Conservation (phyloP, 495 filamentous ascomycete species). For the Neurospora tetrasperma region DNA sequence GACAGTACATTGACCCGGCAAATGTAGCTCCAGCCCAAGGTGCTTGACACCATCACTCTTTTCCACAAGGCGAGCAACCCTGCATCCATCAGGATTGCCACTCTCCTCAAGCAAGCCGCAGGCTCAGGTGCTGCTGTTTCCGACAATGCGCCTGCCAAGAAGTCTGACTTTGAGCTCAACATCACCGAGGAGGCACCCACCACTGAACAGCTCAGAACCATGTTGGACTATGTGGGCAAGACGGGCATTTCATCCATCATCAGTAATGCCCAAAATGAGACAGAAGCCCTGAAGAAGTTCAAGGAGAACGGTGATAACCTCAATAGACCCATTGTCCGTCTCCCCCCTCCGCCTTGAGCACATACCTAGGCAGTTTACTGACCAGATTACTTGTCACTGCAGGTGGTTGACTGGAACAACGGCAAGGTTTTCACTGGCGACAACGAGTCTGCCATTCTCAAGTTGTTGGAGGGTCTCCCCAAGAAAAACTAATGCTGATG, state of each 20-base stretch:
- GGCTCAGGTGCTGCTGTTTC: constrained; percentile 38
- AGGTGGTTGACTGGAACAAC: constrained; percentile 91
- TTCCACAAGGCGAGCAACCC: constrained; percentile 71
- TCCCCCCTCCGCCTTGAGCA: not conserved
- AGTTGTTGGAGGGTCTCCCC: constrained; percentile 52
- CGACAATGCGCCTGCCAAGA: constrained; percentile 50
- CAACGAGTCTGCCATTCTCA: constrained; percentile 74
- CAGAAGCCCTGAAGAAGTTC: constrained; percentile 70
- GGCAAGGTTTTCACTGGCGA: constrained; percentile 69
- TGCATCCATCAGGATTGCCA: constrained; percentile 55
- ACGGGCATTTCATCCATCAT: constrained; percentile 50
- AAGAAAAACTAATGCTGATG: constrained; percentile 33
- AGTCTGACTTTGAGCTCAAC: constrained; percentile 74
- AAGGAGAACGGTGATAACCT: constrained; percentile 50
- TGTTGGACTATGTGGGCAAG: constrained; percentile 71
- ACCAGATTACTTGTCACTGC: constrained; percentile 1
- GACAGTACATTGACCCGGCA: constrained; percentile 4
- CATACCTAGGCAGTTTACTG: constrained; percentile 2
- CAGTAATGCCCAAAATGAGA: constrained; percentile 55
- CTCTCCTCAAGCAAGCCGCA: constrained; percentile 64
- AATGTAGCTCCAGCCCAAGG: constrained; percentile 49
- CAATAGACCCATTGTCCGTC: constrained; percentile 58
- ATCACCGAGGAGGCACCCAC: constrained; percentile 76
- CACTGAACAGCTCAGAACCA: constrained; percentile 69
- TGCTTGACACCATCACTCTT: constrained; percentile 85